Conservation (phyloP, 768 basidiomycete genomes). For the Trametes maxima region DNA sequence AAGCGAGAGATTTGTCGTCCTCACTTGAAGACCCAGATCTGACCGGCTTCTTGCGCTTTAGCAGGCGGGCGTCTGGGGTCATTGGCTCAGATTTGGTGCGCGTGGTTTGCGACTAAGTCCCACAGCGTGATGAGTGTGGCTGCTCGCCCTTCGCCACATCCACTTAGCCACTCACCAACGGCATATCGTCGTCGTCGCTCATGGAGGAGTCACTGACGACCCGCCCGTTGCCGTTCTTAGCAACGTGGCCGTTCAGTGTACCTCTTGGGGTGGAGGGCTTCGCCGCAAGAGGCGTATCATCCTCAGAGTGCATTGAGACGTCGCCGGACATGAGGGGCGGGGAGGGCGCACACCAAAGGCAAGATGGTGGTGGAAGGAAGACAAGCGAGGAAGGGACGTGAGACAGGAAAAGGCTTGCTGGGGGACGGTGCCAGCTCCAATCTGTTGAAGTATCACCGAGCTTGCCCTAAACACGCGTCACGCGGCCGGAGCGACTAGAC, state of each 20-base stretch:
- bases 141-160: background rate
- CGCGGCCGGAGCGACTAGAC: conserved; percentile 8
- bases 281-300: conserved; percentile 54
- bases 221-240: conserved; percentile 48
- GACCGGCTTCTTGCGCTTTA: conserved; percentile 64
- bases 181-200: conserved; percentile 75
- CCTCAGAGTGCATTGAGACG: conserved; percentile 57
- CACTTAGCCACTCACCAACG: conserved; percentile 53
- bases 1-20: conserved; percentile 72
- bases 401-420: conserved; percentile 24
- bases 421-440: conserved; percentile 25
- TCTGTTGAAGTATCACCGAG: conserved; percentile 42
- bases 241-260: conserved; percentile 43
- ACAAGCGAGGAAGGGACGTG: conserved; percentile 31
- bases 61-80: conserved; percentile 33
- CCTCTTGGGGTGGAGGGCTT: conserved; percentile 38
- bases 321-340: conserved; percentile 46
- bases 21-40: conserved; percentile 65
- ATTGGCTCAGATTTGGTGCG: conserved; percentile 47
- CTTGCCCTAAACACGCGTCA: conserved; percentile 60
- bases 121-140: conserved; percentile 26
- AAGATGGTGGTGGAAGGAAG: conserved; percentile 28
- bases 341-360: conserved; percentile 21
- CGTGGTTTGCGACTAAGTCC: conserved; percentile 54
- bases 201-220: conserved; percentile 48